phyloP scores from a whole-genome alignment of 768 basidiomycete species.

The Crassisporium funariophilum region DNA sequence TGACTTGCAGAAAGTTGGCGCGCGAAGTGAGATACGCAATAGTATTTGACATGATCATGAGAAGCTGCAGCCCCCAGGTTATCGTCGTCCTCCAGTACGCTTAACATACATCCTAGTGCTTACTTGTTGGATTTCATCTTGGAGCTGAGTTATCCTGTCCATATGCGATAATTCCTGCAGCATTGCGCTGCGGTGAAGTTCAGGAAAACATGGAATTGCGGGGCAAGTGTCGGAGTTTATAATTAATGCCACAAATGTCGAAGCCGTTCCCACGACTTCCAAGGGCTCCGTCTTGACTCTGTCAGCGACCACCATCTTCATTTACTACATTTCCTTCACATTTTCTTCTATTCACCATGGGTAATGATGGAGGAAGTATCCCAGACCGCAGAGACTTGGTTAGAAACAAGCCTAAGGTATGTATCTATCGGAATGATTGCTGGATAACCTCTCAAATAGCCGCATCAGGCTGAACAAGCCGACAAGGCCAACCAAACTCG shows the following conservation, averaged over 20 bases:
- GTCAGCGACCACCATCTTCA: neutral
- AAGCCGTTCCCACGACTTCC: neutral
- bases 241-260: neutral
- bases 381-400: conserved; percentile 84
- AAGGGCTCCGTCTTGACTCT: neutral
- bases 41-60: conserved; percentile 85
- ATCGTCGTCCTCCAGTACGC: neutral
- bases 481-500: conserved; percentile 90
- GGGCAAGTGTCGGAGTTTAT: neutral
- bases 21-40: conserved; percentile 79
- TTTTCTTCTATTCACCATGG: conserved; percentile 46
- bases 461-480: conserved; percentile 70
- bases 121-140: conserved; percentile 94
- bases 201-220: conserved; percentile 17
- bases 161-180: conserved; percentile 91
- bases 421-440: conserved; percentile 3
- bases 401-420: conserved; percentile 68
- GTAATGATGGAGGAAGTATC: conserved; percentile 89
- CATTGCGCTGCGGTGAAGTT: conserved; percentile 64
- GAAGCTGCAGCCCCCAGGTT: conserved; percentile 50
- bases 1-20: conserved; percentile 78
- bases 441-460: conserved; percentile 3
- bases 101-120: conserved; percentile 1
- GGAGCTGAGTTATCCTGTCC: conserved; percentile 95
- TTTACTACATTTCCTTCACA: neutral